Conservation (phyloP, 2,329 filamentous ascomycete genomes). For the Aspergillus persii region DNA sequence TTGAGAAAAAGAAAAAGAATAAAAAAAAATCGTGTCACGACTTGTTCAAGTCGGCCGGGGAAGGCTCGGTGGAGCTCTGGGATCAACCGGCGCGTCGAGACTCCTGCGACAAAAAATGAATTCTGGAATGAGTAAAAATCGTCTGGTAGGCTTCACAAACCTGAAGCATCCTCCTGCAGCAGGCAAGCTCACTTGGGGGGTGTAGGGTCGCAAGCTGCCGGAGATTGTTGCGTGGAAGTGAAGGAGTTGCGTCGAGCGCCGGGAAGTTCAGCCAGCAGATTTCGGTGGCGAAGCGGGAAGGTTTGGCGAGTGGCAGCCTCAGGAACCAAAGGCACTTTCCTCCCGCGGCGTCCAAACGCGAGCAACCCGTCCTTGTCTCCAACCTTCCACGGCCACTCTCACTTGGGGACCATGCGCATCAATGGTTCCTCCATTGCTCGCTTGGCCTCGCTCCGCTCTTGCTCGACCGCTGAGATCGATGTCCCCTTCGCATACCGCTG, state of each 20-base stretch:
- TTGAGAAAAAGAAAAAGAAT: conserved; percentile 11
- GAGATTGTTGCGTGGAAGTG: conserved; percentile 17
- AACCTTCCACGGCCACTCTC: conserved; percentile 4
- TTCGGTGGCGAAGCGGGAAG: conserved; percentile 38
- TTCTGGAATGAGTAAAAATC: conserved; percentile 21
- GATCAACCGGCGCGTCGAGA: conserved; percentile 34
- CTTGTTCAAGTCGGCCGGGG: conserved; percentile 20
- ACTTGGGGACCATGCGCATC: conserved; percentile 24
- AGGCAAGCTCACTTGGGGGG: conserved; percentile 25
- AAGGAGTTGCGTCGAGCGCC: conserved; percentile 27
- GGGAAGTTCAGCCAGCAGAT: conserved; percentile 30
- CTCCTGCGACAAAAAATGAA: conserved; percentile 27
- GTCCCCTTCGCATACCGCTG: conserved; percentile 15
- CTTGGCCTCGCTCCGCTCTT: conserved; percentile 10
- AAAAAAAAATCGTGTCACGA: conserved; percentile 25
- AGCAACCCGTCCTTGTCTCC: conserved; percentile 2
- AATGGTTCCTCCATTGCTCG: conserved; percentile 17
- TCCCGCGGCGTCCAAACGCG: conserved; percentile 4
- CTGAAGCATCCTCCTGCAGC: conserved; percentile 37
- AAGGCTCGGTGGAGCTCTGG: conserved; percentile 31
- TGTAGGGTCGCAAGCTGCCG: conserved; percentile 27
- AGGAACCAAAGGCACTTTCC: conserved; percentile 16
- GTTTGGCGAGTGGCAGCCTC: conserved; percentile 25
- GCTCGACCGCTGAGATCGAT: not conserved
- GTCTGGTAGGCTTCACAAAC: conserved; percentile 32